Evolutionary conservation across 495 filamentous ascomycete species (phyloP).

Genomic region (Penicillium salamii): DNA sequence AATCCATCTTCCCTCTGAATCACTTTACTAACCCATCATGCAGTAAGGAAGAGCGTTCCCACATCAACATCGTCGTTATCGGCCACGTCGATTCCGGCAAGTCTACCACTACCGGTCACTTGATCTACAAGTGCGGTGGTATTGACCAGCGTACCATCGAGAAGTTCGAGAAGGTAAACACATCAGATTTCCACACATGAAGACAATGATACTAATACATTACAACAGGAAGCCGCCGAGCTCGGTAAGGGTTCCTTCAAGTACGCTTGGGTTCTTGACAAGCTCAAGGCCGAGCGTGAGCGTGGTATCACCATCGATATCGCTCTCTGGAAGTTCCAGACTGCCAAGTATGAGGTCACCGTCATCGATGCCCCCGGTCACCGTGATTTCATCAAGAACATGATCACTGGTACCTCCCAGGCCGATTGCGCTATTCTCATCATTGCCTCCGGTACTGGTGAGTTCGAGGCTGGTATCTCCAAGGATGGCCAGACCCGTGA

Average conservation of each 20-base stretch:
- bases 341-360: conserved; percentile 96
- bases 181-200: background rate
- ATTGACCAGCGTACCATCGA: conserved; percentile 99
- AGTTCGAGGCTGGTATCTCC: conserved; percentile 99
- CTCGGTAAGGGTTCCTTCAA: conserved; percentile 99
- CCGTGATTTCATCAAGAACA: conserved; percentile 99
- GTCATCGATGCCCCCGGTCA: conserved; percentile 99
- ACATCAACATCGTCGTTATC: conserved; percentile 98
- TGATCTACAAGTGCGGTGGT: conserved; percentile 99
- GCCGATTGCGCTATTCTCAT: conserved; percentile 99
- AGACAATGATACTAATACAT: conserved; percentile 31
- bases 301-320: conserved; percentile 99
- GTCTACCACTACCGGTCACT: conserved; percentile 95
- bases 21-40: conserved; percentile 15
- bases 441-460: conserved; percentile 99
- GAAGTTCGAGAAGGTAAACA: conserved; percentile 98
- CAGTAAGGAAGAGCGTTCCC: conserved; percentile 81
- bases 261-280: conserved; percentile 99
- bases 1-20: background rate
- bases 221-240: conserved; percentile 87
- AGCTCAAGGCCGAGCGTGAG: conserved; percentile 99
- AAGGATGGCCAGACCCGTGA: conserved; percentile 99
- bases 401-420: conserved; percentile 99
- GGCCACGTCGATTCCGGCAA: conserved; percentile 99
- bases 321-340: conserved; percentile 99